These are phyloP conservation scores for Fusarium foetens DNA, from an alignment of 2,329 filamentous ascomycete species.

Conservation along the genomic window DNA sequence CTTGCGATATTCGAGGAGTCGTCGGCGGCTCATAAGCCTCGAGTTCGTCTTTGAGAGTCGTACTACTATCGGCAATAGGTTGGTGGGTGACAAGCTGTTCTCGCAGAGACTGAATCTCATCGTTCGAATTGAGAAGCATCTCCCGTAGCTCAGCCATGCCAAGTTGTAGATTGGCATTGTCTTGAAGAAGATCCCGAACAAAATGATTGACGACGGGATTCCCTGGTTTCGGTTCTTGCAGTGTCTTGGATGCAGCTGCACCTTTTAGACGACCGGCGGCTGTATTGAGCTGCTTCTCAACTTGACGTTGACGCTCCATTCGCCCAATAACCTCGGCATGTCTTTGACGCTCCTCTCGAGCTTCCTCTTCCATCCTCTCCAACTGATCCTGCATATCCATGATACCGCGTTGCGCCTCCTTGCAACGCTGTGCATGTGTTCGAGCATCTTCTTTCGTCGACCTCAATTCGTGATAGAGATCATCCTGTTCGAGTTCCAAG, in stretches of 20 bases:
- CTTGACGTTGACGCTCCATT: slow-evolving; percentile 83
- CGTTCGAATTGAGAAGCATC: slow-evolving; percentile 89
- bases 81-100: slow-evolving; percentile 86
- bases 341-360: slow-evolving; percentile 80
- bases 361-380: slow-evolving; percentile 87
- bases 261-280: slow-evolving; percentile 85
- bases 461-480: slow-evolving; percentile 74
- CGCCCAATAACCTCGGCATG: slow-evolving; percentile 83
- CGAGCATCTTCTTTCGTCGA: slow-evolving; percentile 78
- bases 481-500: slow-evolving; percentile 83
- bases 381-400: slow-evolving; percentile 85
- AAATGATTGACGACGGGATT: slow-evolving; percentile 90
- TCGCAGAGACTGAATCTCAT: slow-evolving; percentile 88
- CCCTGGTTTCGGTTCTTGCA: slow-evolving; percentile 67
- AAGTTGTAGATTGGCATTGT: slow-evolving; percentile 93
- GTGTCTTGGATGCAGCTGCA: slow-evolving; percentile 75
- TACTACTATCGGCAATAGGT: slow-evolving; percentile 62
- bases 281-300: slow-evolving; percentile 83
- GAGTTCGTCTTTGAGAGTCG: slow-evolving; percentile 78
- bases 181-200: slow-evolving; percentile 92
- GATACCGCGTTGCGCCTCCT: slow-evolving; percentile 82
- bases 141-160: slow-evolving; percentile 92
- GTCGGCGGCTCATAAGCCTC: slow-evolving; percentile 56
- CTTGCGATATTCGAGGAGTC: slow-evolving; percentile 63
- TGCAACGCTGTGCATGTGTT: slow-evolving; percentile 84